Evolutionary conservation across 495 filamentous ascomycete species (phyloP).

Genomic region (Penicillium simplicissimum): DNA sequence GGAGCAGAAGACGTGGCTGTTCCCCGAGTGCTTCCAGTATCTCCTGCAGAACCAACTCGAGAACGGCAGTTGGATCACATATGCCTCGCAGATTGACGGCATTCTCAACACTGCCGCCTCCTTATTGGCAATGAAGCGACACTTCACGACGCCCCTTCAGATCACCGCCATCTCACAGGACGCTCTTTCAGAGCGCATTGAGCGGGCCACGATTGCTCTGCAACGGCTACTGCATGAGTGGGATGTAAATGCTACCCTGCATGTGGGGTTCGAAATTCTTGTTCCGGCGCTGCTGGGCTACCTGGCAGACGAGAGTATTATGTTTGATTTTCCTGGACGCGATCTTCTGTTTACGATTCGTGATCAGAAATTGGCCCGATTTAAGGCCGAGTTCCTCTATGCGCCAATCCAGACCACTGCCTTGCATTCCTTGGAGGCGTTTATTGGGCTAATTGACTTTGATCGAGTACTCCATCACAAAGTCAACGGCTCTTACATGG

Average conservation of each 20-base stretch:
- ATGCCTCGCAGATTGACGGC: slow-evolving; percentile 19
- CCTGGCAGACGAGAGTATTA: background rate
- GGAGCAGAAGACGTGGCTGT: slow-evolving; percentile 17
- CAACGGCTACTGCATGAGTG: background rate
- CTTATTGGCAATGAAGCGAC: slow-evolving; percentile 21
- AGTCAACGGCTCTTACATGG: slow-evolving; percentile 45
- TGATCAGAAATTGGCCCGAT: slow-evolving; percentile 28
- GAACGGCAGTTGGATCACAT: slow-evolving; percentile 23
- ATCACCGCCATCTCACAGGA: background rate
- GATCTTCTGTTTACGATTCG: slow-evolving; percentile 7
- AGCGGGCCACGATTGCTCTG: background rate
- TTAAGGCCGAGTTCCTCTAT: slow-evolving; percentile 33
- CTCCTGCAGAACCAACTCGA: slow-evolving; percentile 18
- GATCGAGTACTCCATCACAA: slow-evolving; percentile 46
- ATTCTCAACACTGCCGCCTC: slow-evolving; percentile 29
- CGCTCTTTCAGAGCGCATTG: background rate
- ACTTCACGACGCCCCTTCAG: background rate
- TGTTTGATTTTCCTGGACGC: background rate
- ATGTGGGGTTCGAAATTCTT: slow-evolving; percentile 1
- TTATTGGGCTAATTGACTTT: slow-evolving; percentile 47
- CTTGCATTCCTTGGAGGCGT: slow-evolving; percentile 51
- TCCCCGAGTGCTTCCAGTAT: slow-evolving; percentile 27
- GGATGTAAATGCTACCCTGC: background rate
- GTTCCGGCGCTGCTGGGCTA: background rate
- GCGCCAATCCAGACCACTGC: slow-evolving; percentile 28